Evolutionary conservation across 169 alveolate species (phyloP).

Genomic region (Amoebophrya sp.): DNA sequence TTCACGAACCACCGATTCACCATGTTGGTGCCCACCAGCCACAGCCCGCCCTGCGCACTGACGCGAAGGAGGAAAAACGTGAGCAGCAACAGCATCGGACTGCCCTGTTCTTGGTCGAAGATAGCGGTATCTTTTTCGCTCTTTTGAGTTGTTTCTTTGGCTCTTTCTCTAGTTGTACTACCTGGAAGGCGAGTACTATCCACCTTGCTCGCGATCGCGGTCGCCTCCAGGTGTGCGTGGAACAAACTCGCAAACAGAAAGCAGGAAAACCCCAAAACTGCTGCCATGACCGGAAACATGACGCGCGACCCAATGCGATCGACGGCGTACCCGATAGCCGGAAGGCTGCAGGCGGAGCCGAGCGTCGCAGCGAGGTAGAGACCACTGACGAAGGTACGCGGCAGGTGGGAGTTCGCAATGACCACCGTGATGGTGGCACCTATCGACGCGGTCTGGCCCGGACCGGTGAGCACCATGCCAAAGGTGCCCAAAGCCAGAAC

Average conservation of each 20-base stretch:
- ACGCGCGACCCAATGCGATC: neutral
- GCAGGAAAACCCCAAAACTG: neutral
- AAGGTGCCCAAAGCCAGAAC: neutral
- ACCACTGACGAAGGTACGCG: neutral
- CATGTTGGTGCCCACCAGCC: neutral
- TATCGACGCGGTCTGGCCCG: neutral
- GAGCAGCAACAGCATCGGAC: neutral
- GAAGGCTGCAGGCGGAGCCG: neutral
- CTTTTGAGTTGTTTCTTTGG: too few relatives aligned
- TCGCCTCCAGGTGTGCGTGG: too few relatives aligned
- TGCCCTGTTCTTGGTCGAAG: too few relatives aligned
- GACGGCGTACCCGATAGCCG: neutral
- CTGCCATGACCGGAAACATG: neutral
- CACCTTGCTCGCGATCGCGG: too few relatives aligned
- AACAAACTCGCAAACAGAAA: neutral
- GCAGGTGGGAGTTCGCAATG: neutral
- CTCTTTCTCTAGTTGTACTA: too few relatives aligned
- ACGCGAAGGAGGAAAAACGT: neutral
- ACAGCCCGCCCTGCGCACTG: neutral
- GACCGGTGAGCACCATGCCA: neutral
- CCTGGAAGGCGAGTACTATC: too few relatives aligned
- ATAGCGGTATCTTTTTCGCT: too few relatives aligned
- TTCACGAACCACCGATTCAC: neutral
- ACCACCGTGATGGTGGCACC: neutral
- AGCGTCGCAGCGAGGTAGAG: neutral